Evolutionary conservation across 2,329 filamentous ascomycete species (phyloP).

Genomic region (Chaetomiaceae sp.): DNA sequence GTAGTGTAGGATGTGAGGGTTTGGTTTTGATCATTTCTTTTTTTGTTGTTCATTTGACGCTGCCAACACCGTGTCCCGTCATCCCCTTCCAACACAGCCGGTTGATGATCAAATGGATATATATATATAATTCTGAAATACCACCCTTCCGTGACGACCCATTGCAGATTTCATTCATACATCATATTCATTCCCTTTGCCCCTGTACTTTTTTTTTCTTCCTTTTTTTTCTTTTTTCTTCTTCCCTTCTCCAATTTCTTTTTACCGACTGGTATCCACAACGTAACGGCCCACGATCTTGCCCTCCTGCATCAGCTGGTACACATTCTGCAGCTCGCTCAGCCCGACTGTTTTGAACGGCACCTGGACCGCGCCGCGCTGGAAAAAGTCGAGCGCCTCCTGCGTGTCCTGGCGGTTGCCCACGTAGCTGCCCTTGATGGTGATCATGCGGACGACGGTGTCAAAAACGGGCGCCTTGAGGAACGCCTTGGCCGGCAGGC

Average conservation of each 20-base stretch:
- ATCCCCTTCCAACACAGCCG: too few species aligned
- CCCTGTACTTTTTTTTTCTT: too few species aligned
- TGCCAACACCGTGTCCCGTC: too few species aligned
- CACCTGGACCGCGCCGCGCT: slow-evolving; percentile 75
- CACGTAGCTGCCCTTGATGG: slow-evolving; percentile 88
- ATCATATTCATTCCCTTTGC: too few species aligned
- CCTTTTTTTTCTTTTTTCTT: too few species aligned
- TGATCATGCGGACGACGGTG: slow-evolving; percentile 84
- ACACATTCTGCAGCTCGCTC: slow-evolving; percentile 75
- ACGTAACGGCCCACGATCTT: slow-evolving; percentile 77
- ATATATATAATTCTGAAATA: too few species aligned
- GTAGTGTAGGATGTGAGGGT: slow-evolving; percentile 45
- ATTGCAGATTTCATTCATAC: too few species aligned
- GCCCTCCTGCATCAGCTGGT: slow-evolving; percentile 65
- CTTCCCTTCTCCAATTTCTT: too few species aligned
- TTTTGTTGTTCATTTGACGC: too few species aligned
- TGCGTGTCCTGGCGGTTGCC: slow-evolving; percentile 84
- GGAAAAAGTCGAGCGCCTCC: slow-evolving; percentile 89
- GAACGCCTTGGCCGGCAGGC: slow-evolving; percentile 74
- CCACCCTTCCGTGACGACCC: too few species aligned
- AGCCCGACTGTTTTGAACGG: slow-evolving; percentile 84
- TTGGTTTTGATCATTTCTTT: too few species aligned
- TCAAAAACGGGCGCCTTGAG: slow-evolving; percentile 84
- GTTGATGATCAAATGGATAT: too few species aligned
- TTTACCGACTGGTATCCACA: slow-evolving; percentile 58